A percentile compares a stretch with the other conserved stretches of the same genome.
Evolutionary conservation across 2,329 filamentous ascomycete species (phyloP).

Genomic region (Ophioceras dolichostomum): DNA sequence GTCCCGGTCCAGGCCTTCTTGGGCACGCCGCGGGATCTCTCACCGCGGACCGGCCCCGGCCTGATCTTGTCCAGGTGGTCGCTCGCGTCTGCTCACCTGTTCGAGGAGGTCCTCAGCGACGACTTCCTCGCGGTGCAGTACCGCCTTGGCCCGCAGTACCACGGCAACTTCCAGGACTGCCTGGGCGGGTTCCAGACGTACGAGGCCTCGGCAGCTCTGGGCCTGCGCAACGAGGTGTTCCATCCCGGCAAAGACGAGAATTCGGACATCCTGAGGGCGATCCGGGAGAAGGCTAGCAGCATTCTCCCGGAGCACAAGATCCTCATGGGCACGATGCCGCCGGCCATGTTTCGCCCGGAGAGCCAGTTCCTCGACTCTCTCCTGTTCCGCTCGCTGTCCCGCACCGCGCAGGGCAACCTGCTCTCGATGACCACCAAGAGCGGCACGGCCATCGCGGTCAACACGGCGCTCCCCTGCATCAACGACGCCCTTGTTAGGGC

Average conservation of each 20-base stretch:
- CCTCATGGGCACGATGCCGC: constrained; percentile 71
- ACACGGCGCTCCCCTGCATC: constrained; percentile 74
- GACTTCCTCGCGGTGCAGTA: constrained; percentile 86
- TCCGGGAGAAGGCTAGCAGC: constrained; percentile 70
- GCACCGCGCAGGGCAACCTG: constrained; percentile 54
- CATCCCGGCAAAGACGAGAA: constrained; percentile 82
- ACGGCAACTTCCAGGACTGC: constrained; percentile 94
- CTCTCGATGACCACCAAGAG: constrained; percentile 59
- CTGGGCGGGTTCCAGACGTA: constrained; percentile 95
- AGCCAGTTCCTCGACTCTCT: constrained; percentile 68
- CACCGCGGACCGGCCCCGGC: constrained; percentile 60
- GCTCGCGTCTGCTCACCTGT: constrained; percentile 77
- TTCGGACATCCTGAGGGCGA: constrained; percentile 84
- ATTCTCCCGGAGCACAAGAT: constrained; percentile 74
- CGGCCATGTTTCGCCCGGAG: constrained; percentile 69
- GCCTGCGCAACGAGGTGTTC: constrained; percentile 81
- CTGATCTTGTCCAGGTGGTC: constrained; percentile 75
- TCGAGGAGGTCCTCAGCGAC: constrained; percentile 78
- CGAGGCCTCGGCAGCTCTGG: constrained; percentile 78
- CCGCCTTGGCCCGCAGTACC: constrained; percentile 79
- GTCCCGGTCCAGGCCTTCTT: constrained; percentile 82
- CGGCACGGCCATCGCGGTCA: constrained; percentile 71
- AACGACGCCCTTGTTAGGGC: constrained; percentile 77
- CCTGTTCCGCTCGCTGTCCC: constrained; percentile 64
- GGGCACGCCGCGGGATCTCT: constrained; percentile 82